These are phyloP conservation scores for Scutellaria minor DNA, from an alignment of 257 asterid species.

Conservation along the genomic window DNA sequence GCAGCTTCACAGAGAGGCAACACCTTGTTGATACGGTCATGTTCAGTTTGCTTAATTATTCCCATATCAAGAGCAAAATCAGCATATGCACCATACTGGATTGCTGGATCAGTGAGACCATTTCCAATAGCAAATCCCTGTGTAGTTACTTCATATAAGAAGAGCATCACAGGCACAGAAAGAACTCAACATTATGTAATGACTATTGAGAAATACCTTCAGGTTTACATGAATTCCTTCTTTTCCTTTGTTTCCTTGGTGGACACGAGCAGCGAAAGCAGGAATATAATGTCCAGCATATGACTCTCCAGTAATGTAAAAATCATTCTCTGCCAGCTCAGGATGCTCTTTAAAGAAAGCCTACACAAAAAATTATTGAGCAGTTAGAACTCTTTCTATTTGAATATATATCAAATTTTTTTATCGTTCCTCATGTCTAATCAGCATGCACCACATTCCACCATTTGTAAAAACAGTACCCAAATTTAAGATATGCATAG, in stretches of 20 bases:
- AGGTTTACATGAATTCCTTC: conserved; percentile 80
- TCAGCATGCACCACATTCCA: neutral
- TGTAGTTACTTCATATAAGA: conserved; percentile 38
- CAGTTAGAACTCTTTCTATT: conserved; percentile 18
- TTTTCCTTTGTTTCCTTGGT: conserved; percentile 80
- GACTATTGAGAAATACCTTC: conserved; percentile 57
- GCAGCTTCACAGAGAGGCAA: conserved; percentile 84
- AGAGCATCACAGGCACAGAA: conserved; percentile 12
- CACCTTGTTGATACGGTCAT: conserved; percentile 75
- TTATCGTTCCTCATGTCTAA: neutral
- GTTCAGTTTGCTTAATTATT: conserved; percentile 63
- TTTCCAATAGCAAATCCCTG: conserved; percentile 97
- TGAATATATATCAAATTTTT: neutral
- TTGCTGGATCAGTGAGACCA: conserved; percentile 94
- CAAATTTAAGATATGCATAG: neutral
- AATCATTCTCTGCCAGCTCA: conserved; percentile 72
- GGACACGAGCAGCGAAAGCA: conserved; percentile 91
- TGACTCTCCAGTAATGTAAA: conserved; percentile 93
- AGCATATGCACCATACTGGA: conserved; percentile 88
- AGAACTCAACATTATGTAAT: conserved; percentile 13
- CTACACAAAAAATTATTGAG: conserved; percentile 41
- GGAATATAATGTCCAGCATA: conserved; percentile 98
- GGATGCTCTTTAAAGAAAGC: conserved; percentile 94
- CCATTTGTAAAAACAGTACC: neutral
- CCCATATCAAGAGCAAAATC: conserved; percentile 94